Conservation (phyloP, 345 rosid species). For the Boechera stricta region DNA sequence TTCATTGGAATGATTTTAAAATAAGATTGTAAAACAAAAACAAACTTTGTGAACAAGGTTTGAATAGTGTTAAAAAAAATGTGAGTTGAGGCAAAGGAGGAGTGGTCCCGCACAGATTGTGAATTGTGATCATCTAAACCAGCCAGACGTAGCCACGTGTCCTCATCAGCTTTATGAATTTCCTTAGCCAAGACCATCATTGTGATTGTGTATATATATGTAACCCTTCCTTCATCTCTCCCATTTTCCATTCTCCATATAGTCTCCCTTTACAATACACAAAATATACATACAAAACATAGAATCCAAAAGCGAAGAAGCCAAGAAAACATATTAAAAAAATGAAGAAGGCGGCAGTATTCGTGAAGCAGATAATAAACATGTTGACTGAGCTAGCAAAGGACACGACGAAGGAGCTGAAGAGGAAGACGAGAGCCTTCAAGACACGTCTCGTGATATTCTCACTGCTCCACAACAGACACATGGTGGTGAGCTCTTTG, state of each 20-base stretch:
- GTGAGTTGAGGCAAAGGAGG: constrained; percentile 19
- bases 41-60: neutral
- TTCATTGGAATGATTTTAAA: neutral
- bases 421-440: constrained; percentile 62
- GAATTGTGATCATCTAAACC: constrained; percentile 33
- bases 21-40: neutral
- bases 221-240: constrained; percentile 23
- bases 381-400: constrained; percentile 47
- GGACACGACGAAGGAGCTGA: constrained; percentile 58
- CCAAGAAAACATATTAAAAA: constrained; percentile 22
- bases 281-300: neutral
- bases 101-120: constrained; percentile 24
- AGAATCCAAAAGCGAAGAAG: constrained; percentile 27
- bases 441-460: constrained; percentile 65
- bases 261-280: constrained; percentile 21
- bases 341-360: constrained; percentile 54
- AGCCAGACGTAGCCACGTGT: constrained; percentile 25
- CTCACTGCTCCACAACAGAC: constrained; percentile 66
- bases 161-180: constrained; percentile 10
- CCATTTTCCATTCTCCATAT: constrained; percentile 40
- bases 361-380: constrained; percentile 54
- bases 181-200: constrained; percentile 41
- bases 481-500: constrained; percentile 53
- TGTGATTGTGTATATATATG: constrained; percentile 27
- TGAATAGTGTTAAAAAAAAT: constrained; percentile 7